Evolutionary conservation across 139 green algal species (phyloP), one percentile per base, ranked within the genome.

Genomic region (Micromonas commoda): DNA sequence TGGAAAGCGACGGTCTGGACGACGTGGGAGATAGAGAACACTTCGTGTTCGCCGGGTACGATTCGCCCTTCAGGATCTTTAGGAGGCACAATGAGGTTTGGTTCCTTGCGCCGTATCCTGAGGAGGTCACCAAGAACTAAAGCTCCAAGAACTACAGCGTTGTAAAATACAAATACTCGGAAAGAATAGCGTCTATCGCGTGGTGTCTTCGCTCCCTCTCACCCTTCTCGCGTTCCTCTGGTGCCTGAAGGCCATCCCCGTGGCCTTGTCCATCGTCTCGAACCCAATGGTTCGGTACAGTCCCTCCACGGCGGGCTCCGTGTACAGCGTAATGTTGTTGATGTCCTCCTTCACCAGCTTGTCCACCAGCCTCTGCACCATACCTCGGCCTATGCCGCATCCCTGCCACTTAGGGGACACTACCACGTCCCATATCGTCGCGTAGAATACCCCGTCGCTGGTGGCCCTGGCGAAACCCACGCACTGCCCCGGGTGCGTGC

Each of bases 401-500:
- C 86, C 81, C 79, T 87, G 84, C 72, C 90, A 97, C 52, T 91
- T 87, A 1, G 94, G 94, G 71, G 97, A 91, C 31, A 98, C 89
- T 16, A 97, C 80, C 19, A 98, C 91, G 80, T 98, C 94, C 93
- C 94, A 98, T 51, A 98, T 96, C 35, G 94, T 98, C 54, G 92
- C 94, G 68, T 97, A 97, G 87, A 98, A 98, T 0, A 87, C 91
- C 64, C 94, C 88, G 84, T 98, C 94, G n/a, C 81, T 91, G 0
- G 94, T 98, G 35, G 87, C 91, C 2, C 94, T 85, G 5, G 91
- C 92, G 54, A 97, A 78, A 0, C 92, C 93, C 20, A 97, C 88
- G 1, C 97, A 21, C 23, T 75, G 64, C 33, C 64, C 64, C 2
- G 16, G 28, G 13, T 39, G 26, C 21, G 64, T 33, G 3, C 9